Evolutionary conservation across 2,329 filamentous ascomycete genomes (phyloP).

Genomic region (Colletotrichum plurivorum): DNA sequence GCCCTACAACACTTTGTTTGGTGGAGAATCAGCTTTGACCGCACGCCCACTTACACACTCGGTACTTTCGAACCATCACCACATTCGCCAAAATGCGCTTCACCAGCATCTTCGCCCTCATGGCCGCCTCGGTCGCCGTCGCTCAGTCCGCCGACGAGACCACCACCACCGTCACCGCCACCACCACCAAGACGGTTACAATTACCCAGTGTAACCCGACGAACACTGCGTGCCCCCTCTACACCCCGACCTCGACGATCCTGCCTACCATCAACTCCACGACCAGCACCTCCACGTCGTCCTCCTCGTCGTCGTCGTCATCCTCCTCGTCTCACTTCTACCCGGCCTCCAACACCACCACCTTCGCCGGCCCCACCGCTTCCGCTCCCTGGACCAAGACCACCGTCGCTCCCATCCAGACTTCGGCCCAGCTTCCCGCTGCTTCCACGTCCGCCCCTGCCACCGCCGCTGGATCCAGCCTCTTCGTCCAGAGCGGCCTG

Average conservation of each 20-base stretch:
- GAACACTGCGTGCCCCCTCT: conserved; percentile 59
- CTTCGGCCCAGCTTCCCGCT: conserved; percentile 32
- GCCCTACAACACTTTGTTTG: not conserved
- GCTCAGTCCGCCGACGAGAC: conserved; percentile 48
- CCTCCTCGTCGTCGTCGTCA: conserved; percentile 18
- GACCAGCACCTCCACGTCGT: conserved; percentile 41
- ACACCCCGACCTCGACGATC: conserved; percentile 47
- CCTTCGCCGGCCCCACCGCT: conserved; percentile 43
- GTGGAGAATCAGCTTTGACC: conserved; percentile 18
- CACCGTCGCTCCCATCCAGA: conserved; percentile 41
- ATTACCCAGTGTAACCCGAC: conserved; percentile 63
- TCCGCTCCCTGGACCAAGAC: conserved; percentile 45
- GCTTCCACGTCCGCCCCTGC: conserved; percentile 44
- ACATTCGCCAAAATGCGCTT: conserved; percentile 60
- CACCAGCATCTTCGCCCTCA: conserved; percentile 57
- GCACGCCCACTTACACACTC: conserved; percentile 22
- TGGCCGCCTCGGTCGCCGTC: conserved; percentile 57
- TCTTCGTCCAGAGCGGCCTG: conserved; percentile 57
- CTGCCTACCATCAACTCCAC: conserved; percentile 40
- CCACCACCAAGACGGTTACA: conserved; percentile 60
- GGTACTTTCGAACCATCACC: conserved; percentile 22
- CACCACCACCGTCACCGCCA: conserved; percentile 60
- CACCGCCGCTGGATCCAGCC: conserved; percentile 52
- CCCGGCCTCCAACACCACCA: conserved; percentile 53
- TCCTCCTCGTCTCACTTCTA: conserved; percentile 44